phyloP scores from a whole-genome alignment of 202 grass and related monocot genomes.

The Schoenoplectus triqueter region DNA sequence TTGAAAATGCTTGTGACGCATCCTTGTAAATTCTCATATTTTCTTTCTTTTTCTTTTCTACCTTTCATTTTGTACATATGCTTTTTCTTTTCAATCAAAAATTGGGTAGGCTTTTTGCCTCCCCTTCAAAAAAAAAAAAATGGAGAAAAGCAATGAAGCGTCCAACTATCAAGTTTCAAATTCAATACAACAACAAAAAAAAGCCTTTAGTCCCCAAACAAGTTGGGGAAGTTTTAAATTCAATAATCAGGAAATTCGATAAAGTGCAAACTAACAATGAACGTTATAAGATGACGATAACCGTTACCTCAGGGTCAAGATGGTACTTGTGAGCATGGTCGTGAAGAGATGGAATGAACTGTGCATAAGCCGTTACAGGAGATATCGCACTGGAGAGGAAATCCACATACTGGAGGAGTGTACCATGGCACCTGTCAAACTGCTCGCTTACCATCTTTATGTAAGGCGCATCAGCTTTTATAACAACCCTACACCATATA shows the following conservation, averaged over 20 bases:
- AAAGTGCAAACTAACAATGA: not conserved
- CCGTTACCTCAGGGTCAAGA: conserved; percentile 89
- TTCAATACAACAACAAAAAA: too few species aligned
- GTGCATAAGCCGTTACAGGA: conserved; percentile 66
- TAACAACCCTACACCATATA: conserved; percentile 66
- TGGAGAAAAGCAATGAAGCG: not conserved
- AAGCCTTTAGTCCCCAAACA: too few species aligned
- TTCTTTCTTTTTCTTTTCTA: too few species aligned
- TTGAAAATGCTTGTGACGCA: too few species aligned
- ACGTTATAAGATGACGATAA: conserved; percentile 11
- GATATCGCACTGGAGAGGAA: conserved; percentile 85
- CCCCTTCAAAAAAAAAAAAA: too few species aligned
- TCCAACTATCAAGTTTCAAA: conserved; percentile 5
- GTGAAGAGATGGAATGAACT: conserved; percentile 78
- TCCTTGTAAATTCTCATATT: too few species aligned
- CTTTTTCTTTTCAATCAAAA: too few species aligned
- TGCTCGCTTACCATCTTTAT: conserved; percentile 99
- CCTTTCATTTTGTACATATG: too few species aligned
- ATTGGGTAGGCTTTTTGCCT: too few species aligned
- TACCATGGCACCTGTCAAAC: conserved; percentile 96
- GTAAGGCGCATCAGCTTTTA: conserved; percentile 88
- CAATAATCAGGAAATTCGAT: conserved; percentile 13
- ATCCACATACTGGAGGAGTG: conserved; percentile 95
- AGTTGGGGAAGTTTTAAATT: not conserved
- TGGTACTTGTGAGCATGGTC: conserved; percentile 92